phyloP scores from a whole-genome alignment of 2,329 filamentous ascomycete species.

The Aspergillus viridinutans region DNA sequence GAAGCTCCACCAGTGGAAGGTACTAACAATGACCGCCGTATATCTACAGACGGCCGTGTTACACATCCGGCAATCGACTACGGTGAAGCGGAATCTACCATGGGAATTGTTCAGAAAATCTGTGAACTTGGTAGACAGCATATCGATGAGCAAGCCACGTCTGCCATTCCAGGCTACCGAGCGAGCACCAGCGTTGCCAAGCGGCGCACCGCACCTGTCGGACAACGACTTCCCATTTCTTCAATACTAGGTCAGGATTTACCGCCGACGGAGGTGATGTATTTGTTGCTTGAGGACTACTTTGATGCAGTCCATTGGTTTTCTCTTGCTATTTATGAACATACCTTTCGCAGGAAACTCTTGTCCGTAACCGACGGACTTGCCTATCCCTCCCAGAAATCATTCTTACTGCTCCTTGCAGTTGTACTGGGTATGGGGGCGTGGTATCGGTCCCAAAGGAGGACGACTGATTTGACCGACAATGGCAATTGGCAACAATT shows the following conservation, averaged over 20 bases:
- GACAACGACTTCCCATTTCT: constrained; percentile 22
- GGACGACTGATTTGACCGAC: constrained; percentile 10
- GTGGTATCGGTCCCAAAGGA: constrained; percentile 34
- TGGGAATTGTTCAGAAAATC: constrained; percentile 33
- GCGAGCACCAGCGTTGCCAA: constrained; percentile 4
- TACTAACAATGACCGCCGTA: neutral
- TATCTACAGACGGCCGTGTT: neutral
- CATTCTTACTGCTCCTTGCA: constrained; percentile 36
- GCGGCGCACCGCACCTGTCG: constrained; percentile 3
- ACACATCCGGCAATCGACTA: constrained; percentile 13
- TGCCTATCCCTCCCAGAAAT: constrained; percentile 31
- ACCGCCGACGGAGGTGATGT: constrained; percentile 25
- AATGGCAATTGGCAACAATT: constrained; percentile 10
- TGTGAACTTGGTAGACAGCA: constrained; percentile 24
- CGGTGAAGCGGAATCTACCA: constrained; percentile 31
- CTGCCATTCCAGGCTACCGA: constrained; percentile 33
- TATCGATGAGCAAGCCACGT: constrained; percentile 28
- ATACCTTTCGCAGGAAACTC: constrained; percentile 35
- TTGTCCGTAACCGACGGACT: constrained; percentile 30
- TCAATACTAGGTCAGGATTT: constrained; percentile 26
- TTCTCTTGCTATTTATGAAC: constrained; percentile 41
- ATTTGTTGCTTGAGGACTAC: constrained; percentile 38
- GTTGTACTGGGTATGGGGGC: constrained; percentile 37
- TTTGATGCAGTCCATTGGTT: constrained; percentile 45
- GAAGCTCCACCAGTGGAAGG: neutral